A percentile compares a stretch with the other conserved stretches of the same genome.
Conservation (phyloP, 805 yeast genomes). For the Sugiyamaella boreocaroliniensis region DNA sequence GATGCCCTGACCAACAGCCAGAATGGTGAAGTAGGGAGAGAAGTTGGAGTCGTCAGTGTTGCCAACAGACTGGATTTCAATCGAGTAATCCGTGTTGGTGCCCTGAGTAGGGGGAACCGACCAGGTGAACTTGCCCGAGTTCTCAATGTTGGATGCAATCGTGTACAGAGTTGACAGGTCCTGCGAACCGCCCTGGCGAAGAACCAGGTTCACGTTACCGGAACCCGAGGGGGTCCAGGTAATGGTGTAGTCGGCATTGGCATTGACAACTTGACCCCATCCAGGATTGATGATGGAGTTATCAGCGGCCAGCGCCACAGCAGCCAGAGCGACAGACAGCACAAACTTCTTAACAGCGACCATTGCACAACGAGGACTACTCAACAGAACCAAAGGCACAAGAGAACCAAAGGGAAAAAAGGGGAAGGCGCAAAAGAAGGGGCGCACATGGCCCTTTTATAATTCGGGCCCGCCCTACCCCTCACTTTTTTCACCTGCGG, state of each 20-base stretch:
- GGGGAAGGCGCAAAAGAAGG: neutral
- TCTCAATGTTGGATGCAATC: slow-evolving; percentile 25
- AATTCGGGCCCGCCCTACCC: neutral
- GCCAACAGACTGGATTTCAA: slow-evolving; percentile 22
- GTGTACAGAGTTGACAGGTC: slow-evolving; percentile 20
- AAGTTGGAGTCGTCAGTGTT: slow-evolving; percentile 20
- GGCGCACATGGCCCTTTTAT: neutral
- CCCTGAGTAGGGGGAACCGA: slow-evolving; percentile 16
- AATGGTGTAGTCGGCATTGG: slow-evolving; percentile 22
- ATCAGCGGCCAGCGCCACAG: slow-evolving; percentile 1
- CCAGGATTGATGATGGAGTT: slow-evolving; percentile 24
- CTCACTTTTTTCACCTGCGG: neutral
- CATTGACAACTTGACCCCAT: slow-evolving; percentile 25
- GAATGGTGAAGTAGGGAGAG: slow-evolving; percentile 23
- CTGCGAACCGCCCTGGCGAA: slow-evolving; percentile 24
- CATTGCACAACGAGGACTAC: neutral
- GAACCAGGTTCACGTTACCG: slow-evolving; percentile 23
- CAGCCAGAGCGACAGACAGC: neutral
- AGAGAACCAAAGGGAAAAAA: neutral
- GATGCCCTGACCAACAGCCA: slow-evolving; percentile 20
- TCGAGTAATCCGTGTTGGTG: slow-evolving; percentile 22
- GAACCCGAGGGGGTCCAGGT: slow-evolving; percentile 27
- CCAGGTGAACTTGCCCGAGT: slow-evolving; percentile 29
- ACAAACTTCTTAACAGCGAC: neutral
- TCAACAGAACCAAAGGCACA: no score